Evolutionary conservation across 2,329 filamentous ascomycete species (phyloP), one percentile per base, ranked within the genome.

Genomic region (Zymoseptoria ardabiliae): DNA sequence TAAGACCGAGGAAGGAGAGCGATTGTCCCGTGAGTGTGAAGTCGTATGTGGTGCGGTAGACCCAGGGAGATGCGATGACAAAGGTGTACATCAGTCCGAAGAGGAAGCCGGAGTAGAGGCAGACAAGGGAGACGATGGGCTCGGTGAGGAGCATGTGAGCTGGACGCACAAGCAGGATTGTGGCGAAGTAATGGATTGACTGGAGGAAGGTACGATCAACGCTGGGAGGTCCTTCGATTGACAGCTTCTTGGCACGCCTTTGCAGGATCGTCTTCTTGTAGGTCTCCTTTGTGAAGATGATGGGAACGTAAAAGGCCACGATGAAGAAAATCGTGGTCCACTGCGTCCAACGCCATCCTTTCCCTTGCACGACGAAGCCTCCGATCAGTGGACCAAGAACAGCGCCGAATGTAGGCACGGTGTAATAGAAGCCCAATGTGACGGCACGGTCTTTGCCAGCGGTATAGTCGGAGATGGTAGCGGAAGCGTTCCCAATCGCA

Each of bases 1-100:
- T 65, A 4, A 71, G 58, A 2, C 64, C 66, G 1, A 71, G 35
- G 50, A 69, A 71, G 11, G 54, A 62, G 60, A 74, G 74, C 2
- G 70, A 69, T 2, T 75, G 65, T 11, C 68, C 48, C 64, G 51
- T 70, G 41, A 62, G 63, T 23, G 54, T 63, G 59, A 71, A 72
- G 56, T 56, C 61, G 54, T 72, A 71, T 49, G 61, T 60, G 19
- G 57, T 58, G 22, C 62, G 23, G 57, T 69, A 74, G 50, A 73
- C 66, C 58, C 68, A 71, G 2, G 71, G 68, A 17, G 67, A 71
- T 4, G 73, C 73, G 19, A 74, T 73, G 55, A 77, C 72, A 65
- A 76, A 77, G 13, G 73, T 67, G 64, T 77, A 77, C 25, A 75
- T 65, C n/a, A 76, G 70, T n/a, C 71, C 74, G 57, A 75, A 72